A percentile compares a stretch with the other conserved stretches of the same genome.
Conservation (phyloP, 2,329 filamentous ascomycete species). For the Trichoderma aggressivum region DNA sequence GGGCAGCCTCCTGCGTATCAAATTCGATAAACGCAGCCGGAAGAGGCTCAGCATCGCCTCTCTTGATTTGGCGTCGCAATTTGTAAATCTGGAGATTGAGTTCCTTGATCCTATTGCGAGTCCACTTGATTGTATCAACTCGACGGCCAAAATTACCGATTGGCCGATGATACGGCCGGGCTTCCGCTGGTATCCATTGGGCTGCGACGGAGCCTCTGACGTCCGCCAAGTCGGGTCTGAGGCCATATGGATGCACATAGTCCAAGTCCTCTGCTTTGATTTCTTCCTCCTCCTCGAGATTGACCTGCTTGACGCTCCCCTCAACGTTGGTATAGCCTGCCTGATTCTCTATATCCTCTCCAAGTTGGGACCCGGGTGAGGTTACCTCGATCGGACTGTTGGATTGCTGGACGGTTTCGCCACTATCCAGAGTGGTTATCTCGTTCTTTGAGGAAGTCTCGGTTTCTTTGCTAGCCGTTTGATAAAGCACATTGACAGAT, state of each 20-base stretch:
- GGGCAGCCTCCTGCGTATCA: slow-evolving; percentile 73
- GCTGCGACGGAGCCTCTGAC: slow-evolving; percentile 57
- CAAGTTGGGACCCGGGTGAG: slow-evolving; percentile 12
- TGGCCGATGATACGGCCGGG: slow-evolving; percentile 69
- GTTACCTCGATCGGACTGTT: slow-evolving; percentile 14
- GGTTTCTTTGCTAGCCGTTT: neutral
- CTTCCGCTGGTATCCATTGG: slow-evolving; percentile 69
- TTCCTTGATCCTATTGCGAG: slow-evolving; percentile 52
- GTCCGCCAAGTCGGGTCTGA: slow-evolving; percentile 36
- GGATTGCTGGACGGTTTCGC: neutral
- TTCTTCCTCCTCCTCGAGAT: slow-evolving; percentile 13
- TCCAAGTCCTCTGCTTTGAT: slow-evolving; percentile 30
- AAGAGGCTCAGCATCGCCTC: slow-evolving; percentile 64
- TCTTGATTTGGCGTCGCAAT: slow-evolving; percentile 69
- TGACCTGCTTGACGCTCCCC: neutral
- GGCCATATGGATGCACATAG: slow-evolving; percentile 38
- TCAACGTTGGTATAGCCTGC: neutral
- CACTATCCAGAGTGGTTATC: neutral
- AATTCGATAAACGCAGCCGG: slow-evolving; percentile 92
- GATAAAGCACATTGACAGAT: neutral
- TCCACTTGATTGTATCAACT: slow-evolving; percentile 93
- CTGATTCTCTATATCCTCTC: neutral
- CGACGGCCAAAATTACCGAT: slow-evolving; percentile 75
- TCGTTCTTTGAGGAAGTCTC: neutral
- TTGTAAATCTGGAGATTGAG: slow-evolving; percentile 49